These are phyloP conservation scores for Geranomyces michiganensis DNA, from an alignment of 192 early-diverging fungal species.

Conservation along the genomic window DNA sequence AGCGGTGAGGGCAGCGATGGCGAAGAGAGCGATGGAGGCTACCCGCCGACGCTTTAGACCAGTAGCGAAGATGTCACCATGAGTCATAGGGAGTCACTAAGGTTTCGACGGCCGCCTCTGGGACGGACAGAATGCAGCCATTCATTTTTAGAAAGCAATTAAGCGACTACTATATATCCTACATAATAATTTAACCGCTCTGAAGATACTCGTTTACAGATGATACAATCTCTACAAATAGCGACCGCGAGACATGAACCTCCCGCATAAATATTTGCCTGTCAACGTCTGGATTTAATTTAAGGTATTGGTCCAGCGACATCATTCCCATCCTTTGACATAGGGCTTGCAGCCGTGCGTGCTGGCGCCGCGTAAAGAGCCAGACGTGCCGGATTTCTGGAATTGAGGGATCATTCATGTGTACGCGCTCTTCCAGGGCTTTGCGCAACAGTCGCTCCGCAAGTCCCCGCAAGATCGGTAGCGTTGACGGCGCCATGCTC, in stretches of 20 bases:
- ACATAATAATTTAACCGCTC: no score
- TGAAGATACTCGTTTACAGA: no score
- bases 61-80: no score
- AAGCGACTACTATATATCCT: no score
- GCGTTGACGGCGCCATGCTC: slow-evolving; percentile 18
- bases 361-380: slow-evolving; percentile 7
- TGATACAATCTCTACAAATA: background rate
- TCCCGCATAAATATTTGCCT: slow-evolving; percentile 6
- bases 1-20: background rate
- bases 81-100: no score
- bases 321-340: slow-evolving; percentile 26
- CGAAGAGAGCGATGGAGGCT: background rate
- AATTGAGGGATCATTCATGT: background rate
- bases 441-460: slow-evolving; percentile 13
- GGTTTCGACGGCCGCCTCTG: no score
- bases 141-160: no score
- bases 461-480: slow-evolving; percentile 23
- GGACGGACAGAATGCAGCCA: no score
- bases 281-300: slow-evolving; percentile 9
- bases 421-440: background rate
- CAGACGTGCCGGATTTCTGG: slow-evolving; percentile 1
- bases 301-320: slow-evolving; percentile 18
- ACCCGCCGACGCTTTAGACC: slow-evolving; percentile 1
- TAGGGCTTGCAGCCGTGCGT: slow-evolving; percentile 13
- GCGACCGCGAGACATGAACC: background rate